phyloP scores from a whole-genome alignment of 2,329 filamentous ascomycete species.

The Zymoseptoria tritici region DNA sequence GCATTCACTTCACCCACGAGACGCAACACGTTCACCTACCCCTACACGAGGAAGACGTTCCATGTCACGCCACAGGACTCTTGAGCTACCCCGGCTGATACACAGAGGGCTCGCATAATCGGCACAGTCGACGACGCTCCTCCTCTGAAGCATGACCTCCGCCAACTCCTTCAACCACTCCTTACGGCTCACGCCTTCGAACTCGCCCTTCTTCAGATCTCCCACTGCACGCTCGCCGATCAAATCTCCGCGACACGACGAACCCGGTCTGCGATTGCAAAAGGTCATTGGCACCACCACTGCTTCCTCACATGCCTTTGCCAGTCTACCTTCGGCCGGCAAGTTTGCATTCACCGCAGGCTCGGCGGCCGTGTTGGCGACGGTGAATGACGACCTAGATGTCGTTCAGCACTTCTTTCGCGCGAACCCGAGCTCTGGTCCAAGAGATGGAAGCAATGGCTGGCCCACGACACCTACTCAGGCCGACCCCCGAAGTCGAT shows the following conservation, averaged over 20 bases:
- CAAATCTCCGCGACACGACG: slow-evolving; percentile 39
- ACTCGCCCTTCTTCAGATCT: slow-evolving; percentile 57
- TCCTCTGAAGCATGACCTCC: slow-evolving; percentile 13
- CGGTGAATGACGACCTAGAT: slow-evolving; percentile 58
- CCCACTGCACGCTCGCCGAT: slow-evolving; percentile 58
- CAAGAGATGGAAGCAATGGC: slow-evolving; percentile 15
- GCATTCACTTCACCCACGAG: not conserved
- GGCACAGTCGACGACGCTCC: slow-evolving; percentile 15
- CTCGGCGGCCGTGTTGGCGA: slow-evolving; percentile 83
- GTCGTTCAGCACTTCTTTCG: slow-evolving; percentile 81
- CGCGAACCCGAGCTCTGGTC: slow-evolving; percentile 40
- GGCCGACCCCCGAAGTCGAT: slow-evolving; percentile 18
- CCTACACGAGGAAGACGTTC: not conserved
- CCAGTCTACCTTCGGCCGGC: slow-evolving; percentile 61
- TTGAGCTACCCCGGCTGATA: not conserved
- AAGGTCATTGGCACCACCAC: slow-evolving; percentile 90
- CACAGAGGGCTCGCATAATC: slow-evolving; percentile 1
- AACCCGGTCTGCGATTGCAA: slow-evolving; percentile 58
- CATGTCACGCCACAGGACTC: not conserved
- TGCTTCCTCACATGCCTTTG: slow-evolving; percentile 75
- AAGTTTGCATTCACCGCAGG: slow-evolving; percentile 87
- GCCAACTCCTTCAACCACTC: slow-evolving; percentile 19
- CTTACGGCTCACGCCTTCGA: slow-evolving; percentile 58
- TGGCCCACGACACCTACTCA: slow-evolving; percentile 22
- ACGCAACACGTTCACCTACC: not conserved